These are phyloP conservation scores for Aureobasidium sp. DNA, from an alignment of 2,329 filamentous ascomycete genomes.

Conservation along the genomic window DNA sequence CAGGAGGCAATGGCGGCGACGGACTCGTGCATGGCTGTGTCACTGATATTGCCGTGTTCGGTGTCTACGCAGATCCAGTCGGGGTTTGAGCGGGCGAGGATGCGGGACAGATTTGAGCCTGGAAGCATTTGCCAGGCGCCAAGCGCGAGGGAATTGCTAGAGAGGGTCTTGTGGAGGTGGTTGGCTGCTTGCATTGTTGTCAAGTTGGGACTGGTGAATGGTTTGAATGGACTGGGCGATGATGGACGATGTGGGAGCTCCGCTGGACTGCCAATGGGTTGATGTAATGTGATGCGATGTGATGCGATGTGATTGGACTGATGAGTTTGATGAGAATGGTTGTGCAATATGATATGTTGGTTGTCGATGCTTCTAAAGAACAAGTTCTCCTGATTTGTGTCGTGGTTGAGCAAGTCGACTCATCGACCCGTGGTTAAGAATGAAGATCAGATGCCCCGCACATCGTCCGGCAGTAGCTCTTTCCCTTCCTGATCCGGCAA, in stretches of 20 bases:
- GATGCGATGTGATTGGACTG: too few species aligned
- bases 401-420: background rate
- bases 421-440: background rate
- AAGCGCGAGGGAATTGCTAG: constrained; percentile 44
- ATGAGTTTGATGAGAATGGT: background rate
- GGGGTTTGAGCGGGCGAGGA: constrained; percentile 46
- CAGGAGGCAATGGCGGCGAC: constrained; percentile 43
- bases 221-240: background rate
- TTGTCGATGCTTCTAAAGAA: background rate
- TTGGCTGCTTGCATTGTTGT: constrained; percentile 47
- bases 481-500: background rate
- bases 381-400: background rate
- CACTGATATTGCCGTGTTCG: constrained; percentile 51
- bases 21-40: constrained; percentile 49
- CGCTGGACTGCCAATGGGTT: background rate
- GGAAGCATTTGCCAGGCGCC: constrained; percentile 54
- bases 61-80: constrained; percentile 51
- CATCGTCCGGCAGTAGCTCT: background rate
- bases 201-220: background rate
- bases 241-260: background rate
- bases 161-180: constrained; percentile 45
- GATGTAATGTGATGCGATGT: background rate
- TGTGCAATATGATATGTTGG: background rate
- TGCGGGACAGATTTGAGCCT: constrained; percentile 47
- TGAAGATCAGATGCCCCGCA: constrained; percentile 4